A percentile compares a stretch with the other conserved stretches of the same genome.
These are phyloP conservation scores for Mediolabrus comicus DNA, from an alignment of 108 stramenopile genomes.

Conservation along the genomic window DNA sequence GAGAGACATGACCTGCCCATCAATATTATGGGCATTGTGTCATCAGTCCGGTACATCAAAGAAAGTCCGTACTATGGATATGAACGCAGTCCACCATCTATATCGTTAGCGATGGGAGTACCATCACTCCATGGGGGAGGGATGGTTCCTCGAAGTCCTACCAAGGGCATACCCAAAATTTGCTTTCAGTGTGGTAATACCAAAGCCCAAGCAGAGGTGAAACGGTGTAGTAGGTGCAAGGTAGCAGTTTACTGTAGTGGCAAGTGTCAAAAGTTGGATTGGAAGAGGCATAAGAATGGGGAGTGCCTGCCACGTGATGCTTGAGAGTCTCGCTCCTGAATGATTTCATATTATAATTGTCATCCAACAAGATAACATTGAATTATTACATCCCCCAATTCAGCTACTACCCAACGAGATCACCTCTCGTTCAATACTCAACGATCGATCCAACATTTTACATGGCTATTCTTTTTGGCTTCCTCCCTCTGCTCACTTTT, in stretches of 20 bases:
- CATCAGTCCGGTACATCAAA: neutral
- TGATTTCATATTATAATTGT: too few relatives aligned
- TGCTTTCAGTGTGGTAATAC: neutral
- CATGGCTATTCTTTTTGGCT: too few relatives aligned
- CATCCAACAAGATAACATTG: too few relatives aligned
- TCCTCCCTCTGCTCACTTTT: too few relatives aligned
- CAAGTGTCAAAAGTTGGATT: neutral
- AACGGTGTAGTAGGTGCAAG: neutral
- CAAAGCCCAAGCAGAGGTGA: neutral
- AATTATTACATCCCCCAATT: too few relatives aligned
- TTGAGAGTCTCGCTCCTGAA: too few relatives aligned
- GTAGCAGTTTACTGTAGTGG: neutral
- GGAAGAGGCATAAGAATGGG: neutral
- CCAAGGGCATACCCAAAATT: neutral
- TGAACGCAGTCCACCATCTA: neutral
- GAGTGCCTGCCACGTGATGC: neutral
- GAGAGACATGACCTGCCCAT: neutral
- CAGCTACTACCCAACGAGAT: too few relatives aligned
- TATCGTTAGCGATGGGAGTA: too few relatives aligned
- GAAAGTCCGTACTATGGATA: neutral
- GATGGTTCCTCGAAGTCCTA: neutral
- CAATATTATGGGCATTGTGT: neutral
- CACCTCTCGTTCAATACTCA: too few relatives aligned
- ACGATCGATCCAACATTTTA: too few relatives aligned
- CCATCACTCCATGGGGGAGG: too few relatives aligned